Percentiles rank a stretch among this genome's conserved stretches.
phyloP scores from a whole-genome alignment of 768 basidiomycete genomes.

The Amanita phalloides region DNA sequence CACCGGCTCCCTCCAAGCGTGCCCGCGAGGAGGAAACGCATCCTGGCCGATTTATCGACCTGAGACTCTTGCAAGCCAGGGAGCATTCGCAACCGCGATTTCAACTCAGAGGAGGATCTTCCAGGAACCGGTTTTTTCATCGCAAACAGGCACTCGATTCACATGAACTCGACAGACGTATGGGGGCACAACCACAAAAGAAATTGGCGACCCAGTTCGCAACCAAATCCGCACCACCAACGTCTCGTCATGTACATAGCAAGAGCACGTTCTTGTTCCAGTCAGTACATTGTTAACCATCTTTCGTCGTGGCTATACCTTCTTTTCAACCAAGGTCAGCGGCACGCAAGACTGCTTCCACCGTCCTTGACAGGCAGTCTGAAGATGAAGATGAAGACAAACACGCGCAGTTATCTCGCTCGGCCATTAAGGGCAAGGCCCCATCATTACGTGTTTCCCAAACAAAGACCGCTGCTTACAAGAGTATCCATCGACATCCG shows the following conservation, averaged over 20 bases:
- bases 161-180: background rate
- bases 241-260: background rate
- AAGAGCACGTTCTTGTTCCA: background rate
- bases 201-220: background rate
- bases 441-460: background rate
- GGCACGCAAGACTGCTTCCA: slow-evolving; percentile 5
- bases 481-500: background rate
- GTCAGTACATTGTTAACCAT: background rate
- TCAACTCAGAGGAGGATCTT: background rate
- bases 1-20: background rate
- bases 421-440: background rate
- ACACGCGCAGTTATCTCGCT: no score
- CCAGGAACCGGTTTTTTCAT: background rate
- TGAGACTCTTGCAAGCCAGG: background rate
- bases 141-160: background rate
- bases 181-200: background rate
- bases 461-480: background rate
- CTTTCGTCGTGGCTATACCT: background rate
- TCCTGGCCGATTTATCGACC: background rate
- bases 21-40: background rate
- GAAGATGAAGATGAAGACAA: background rate
- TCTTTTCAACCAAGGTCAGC: slow-evolving; percentile 4
- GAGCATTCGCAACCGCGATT: background rate
- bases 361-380: background rate
- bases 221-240: background rate